Conservation (phyloP, 2,329 filamentous ascomycete species). For the Colletotrichum cordylinicola region DNA sequence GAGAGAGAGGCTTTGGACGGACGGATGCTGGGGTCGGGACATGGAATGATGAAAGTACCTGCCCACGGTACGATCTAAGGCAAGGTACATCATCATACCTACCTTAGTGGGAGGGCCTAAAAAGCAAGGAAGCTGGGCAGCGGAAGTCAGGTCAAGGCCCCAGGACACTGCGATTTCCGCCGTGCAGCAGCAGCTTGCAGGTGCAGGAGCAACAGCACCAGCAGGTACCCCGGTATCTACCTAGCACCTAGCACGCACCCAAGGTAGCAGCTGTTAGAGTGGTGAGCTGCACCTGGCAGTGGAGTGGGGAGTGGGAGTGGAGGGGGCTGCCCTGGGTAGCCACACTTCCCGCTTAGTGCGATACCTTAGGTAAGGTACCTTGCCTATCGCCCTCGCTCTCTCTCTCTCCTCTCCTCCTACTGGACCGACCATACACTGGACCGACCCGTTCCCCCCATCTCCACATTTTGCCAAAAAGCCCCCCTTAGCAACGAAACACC, state of each 20-base stretch:
- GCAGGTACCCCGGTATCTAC: not conserved
- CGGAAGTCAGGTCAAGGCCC: not conserved
- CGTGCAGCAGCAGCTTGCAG: not conserved
- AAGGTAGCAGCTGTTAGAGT: not conserved
- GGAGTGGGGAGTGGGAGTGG: not conserved
- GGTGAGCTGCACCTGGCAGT: not conserved
- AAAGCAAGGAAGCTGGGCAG: not conserved
- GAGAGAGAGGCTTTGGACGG: not conserved
- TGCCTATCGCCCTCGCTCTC: conserved; percentile 9
- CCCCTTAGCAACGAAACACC: conserved; percentile 25
- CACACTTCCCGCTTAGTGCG: not conserved
- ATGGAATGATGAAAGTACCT: not conserved
- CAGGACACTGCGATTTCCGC: not conserved
- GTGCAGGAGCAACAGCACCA: not conserved
- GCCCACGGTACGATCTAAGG: not conserved
- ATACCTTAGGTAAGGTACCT: not conserved
- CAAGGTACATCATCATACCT: not conserved
- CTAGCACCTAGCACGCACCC: not conserved
- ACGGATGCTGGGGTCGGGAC: not conserved
- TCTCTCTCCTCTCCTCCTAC: conserved; percentile 11
- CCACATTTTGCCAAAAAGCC: conserved; percentile 23
- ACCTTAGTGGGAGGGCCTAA: not conserved
- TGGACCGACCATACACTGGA: not conserved
- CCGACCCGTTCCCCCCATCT: conserved; percentile 20
- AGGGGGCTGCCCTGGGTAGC: not conserved